Conservation (phyloP, 2,329 filamentous ascomycete genomes). For the Exophiala sp. region DNA sequence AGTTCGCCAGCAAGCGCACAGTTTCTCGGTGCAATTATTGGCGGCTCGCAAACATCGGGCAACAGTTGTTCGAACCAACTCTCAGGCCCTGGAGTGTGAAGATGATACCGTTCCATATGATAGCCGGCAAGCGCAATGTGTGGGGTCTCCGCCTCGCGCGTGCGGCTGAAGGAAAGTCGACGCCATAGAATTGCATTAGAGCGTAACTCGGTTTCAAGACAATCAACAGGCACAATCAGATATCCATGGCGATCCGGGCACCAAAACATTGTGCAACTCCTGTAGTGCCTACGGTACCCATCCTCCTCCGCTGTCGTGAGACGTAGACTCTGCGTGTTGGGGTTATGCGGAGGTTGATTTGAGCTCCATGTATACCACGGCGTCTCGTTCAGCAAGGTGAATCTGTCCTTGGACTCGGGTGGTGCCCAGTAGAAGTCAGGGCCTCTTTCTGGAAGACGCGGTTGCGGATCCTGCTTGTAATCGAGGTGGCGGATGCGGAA, state of each 20-base stretch:
- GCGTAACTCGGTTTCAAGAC: not conserved
- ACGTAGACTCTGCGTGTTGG: not conserved
- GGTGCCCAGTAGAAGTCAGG: slow-evolving; percentile 11
- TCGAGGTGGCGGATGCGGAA: slow-evolving; percentile 4
- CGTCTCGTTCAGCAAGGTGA: not conserved
- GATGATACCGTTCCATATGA: not conserved
- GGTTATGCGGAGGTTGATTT: not conserved
- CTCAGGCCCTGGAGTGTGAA: slow-evolving; percentile 10
- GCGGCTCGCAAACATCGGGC: slow-evolving; percentile 2
- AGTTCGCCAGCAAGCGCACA: slow-evolving; percentile 17
- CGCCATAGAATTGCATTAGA: slow-evolving; percentile 1
- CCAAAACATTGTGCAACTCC: slow-evolving; percentile 16
- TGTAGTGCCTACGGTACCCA: not conserved
- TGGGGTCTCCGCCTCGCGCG: not conserved
- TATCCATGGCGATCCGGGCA: slow-evolving; percentile 13
- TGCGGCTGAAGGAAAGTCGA: slow-evolving; percentile 9
- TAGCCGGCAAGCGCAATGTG: slow-evolving; percentile 9
- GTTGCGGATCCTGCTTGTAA: not conserved
- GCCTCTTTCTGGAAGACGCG: not conserved
- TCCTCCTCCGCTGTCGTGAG: not conserved
- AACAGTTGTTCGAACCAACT: slow-evolving; percentile 17
- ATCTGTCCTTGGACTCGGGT: not conserved
- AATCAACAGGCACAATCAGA: slow-evolving; percentile 10
- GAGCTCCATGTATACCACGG: slow-evolving; percentile 15
- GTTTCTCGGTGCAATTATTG: not conserved